A percentile compares a stretch with the other conserved stretches of the same genome.
Conservation (phyloP, 345 rosid species). For the Linum usitatissimum region DNA sequence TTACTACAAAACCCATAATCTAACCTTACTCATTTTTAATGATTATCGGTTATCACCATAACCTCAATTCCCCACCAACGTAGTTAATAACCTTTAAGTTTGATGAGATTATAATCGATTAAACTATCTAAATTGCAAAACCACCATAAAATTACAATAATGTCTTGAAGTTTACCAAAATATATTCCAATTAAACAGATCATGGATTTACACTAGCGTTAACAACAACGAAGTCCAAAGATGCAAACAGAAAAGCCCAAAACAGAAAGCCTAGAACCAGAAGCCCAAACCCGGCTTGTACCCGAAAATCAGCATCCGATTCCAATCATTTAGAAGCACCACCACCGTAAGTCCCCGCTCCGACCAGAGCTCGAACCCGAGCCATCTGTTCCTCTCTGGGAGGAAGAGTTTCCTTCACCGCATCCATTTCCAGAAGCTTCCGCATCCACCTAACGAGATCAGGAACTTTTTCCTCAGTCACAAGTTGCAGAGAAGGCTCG, state of each 20-base stretch:
- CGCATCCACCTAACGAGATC: background rate
- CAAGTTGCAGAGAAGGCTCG: background rate
- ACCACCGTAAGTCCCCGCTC: background rate
- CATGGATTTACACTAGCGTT: too few relatives aligned
- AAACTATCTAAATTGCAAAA: too few relatives aligned
- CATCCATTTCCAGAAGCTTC: conserved; percentile 7
- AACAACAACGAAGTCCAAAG: too few relatives aligned
- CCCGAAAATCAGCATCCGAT: background rate
- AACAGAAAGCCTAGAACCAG: background rate
- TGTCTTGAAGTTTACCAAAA: too few relatives aligned
- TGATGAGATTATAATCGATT: too few relatives aligned
- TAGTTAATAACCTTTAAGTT: too few relatives aligned
- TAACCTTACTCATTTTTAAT: too few relatives aligned
- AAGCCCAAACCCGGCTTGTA: background rate
- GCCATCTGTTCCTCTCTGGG: conserved; percentile 11
- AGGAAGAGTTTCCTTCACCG: conserved; percentile 7
- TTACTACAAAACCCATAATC: too few relatives aligned
- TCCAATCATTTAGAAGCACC: background rate
- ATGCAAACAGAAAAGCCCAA: background rate
- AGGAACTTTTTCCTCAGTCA: conserved; percentile 9
- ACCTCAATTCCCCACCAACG: too few relatives aligned
- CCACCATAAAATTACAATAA: too few relatives aligned
- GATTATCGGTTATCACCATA: too few relatives aligned
- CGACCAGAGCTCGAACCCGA: background rate
- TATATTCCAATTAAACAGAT: too few relatives aligned